Conservation (phyloP, 2,329 filamentous ascomycete genomes). For the Colletotrichum sp. region DNA sequence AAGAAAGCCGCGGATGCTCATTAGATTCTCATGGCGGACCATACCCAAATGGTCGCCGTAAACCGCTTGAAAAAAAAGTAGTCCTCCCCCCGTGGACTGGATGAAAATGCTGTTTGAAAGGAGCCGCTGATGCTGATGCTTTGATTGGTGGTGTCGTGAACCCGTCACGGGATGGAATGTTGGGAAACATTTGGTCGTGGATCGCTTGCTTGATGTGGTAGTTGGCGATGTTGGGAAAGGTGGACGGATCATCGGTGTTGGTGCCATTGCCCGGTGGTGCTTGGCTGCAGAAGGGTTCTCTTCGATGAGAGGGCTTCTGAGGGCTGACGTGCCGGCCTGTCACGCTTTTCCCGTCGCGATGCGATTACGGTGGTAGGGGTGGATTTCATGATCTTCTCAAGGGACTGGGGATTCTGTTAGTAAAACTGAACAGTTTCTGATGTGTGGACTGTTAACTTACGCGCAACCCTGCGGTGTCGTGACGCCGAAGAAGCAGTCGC, state of each 20-base stretch:
- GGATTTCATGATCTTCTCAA: background rate
- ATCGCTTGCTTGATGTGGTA: background rate
- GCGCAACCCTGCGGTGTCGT: slow-evolving; percentile 62
- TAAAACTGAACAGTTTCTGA: too few species aligned
- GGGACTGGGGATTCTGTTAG: background rate
- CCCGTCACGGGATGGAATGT: background rate
- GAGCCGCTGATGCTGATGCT: slow-evolving; percentile 2
- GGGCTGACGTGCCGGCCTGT: slow-evolving; percentile 10
- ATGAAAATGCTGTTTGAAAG: slow-evolving; percentile 4
- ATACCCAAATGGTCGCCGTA: background rate
- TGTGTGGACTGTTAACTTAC: too few species aligned
- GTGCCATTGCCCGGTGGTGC: background rate
- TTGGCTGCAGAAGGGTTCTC: background rate
- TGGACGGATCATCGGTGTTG: slow-evolving; percentile 7
- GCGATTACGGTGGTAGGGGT: background rate
- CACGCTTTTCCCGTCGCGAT: background rate
- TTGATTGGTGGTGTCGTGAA: background rate
- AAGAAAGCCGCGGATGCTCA: background rate
- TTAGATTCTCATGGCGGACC: background rate
- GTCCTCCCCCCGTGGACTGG: background rate
- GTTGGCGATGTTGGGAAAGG: background rate
- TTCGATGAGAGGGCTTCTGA: background rate
- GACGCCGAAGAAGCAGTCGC: slow-evolving; percentile 62
- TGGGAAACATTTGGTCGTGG: background rate
- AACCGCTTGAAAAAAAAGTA: background rate